These are phyloP conservation scores for Geotrichum bryndzae DNA, from an alignment of 1,139 yeast species.

Conservation along the genomic window DNA sequence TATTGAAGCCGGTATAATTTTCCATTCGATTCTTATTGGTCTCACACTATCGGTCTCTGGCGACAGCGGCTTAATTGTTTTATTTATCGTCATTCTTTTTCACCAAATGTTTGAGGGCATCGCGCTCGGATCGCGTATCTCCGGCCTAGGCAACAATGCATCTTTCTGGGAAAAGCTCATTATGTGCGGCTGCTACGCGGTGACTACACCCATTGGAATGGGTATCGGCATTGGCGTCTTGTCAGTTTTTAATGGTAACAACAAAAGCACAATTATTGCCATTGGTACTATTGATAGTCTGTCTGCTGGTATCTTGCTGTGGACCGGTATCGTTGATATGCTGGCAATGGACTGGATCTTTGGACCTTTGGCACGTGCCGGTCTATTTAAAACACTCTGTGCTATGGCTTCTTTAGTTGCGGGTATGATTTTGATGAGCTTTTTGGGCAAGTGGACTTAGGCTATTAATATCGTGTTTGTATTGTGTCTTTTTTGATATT, in stretches of 20 bases:
- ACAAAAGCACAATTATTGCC: conserved; percentile 57
- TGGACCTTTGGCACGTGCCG: conserved; percentile 31
- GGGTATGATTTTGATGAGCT: conserved; percentile 40
- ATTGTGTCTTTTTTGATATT: neutral
- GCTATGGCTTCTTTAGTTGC: conserved; percentile 31
- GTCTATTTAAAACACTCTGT: conserved; percentile 25
- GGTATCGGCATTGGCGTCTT: conserved; percentile 82
- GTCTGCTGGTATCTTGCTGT: conserved; percentile 73
- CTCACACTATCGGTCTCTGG: conserved; percentile 64
- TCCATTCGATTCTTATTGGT: conserved; percentile 78
- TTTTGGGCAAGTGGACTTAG: conserved; percentile 40
- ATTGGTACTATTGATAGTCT: conserved; percentile 72
- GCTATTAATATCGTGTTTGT: neutral
- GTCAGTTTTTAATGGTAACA: conserved; percentile 46
- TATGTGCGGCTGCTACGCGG: conserved; percentile 46
- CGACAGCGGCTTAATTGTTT: conserved; percentile 57
- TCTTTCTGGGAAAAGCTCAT: conserved; percentile 14
- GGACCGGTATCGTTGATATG: conserved; percentile 76
- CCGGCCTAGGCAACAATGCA: conserved; percentile 33
- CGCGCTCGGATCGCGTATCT: conserved; percentile 76
- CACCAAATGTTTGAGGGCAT: conserved; percentile 91
- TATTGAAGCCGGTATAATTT: conserved; percentile 69
- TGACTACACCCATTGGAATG: conserved; percentile 75
- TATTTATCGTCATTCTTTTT: conserved; percentile 76
- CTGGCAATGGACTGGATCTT: conserved; percentile 64